Base-by-base conservation (phyloP, 768 basidiomycete species). In the Amanita muscaria region DNA sequence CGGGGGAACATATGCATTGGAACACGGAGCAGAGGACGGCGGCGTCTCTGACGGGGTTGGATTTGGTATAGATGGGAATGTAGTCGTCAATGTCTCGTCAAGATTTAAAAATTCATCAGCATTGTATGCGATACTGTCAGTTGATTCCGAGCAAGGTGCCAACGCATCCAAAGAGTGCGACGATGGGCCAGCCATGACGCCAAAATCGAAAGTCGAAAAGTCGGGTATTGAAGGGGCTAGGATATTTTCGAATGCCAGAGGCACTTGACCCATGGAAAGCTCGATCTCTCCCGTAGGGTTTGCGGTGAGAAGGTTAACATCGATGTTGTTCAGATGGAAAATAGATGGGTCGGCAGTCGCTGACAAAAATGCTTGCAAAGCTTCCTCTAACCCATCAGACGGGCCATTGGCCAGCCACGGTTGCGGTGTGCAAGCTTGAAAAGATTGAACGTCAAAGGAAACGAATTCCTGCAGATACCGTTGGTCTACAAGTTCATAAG, bases 1-100 rank as follows among this genome's bases (percentile, higher is more conserved):
- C 11, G 80, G 78, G 4, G 80, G 79, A 1, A 65, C 58, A 50
- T 80, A 81, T 2, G 65, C 49, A 5, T 46, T 49, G 15, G 49
- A 33, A 6, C 50, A 44, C 5, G 48, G 53, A 29, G 49, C n/a
- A n/a, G n/a, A n/a, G n/a, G n/a, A n/a, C n/a, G n/a, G n/a, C n/a
- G 27, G 7, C 27, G 12, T 29, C 12, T 29, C 27, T 29, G 27
- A 6, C 27, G 27, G 6, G 27, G 27, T 6, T 6, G 27, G 27
- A 12, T 6, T 29, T 29, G 27, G 27, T 29, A 29, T 29, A 12
- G 47, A 33, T 34, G 49, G 34, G 42, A 38, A 35, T 29, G 31
- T 37, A 31, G 41, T 47, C 11, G 14, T 25, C 5, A 35, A 34
- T 25, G 43, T 42, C 40, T 44, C 42, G 30, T 56, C 67, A 4